These are phyloP conservation scores for Euphrasia confusa DNA, from an alignment of 257 asterid genomes.

Conservation along the genomic window DNA sequence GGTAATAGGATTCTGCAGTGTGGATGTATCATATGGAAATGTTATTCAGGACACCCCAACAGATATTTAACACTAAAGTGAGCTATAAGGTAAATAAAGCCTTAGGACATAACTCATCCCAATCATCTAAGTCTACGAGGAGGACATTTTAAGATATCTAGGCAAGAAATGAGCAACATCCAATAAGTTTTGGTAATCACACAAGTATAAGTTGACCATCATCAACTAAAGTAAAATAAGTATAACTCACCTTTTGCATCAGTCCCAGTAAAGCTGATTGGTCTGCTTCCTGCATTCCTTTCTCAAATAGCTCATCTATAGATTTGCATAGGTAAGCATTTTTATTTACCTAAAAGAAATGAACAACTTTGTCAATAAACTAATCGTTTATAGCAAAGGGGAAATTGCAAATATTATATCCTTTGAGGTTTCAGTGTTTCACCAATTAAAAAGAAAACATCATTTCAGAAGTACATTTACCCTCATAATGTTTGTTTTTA, in stretches of 20 bases:
- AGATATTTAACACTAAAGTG: not conserved
- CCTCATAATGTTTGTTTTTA: not conserved
- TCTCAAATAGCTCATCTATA: conserved; percentile 76
- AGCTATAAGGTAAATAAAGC: not conserved
- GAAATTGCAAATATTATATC: not conserved
- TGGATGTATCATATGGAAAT: not conserved
- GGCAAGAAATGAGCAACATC: not conserved
- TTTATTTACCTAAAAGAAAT: conserved; percentile 59
- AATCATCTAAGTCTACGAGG: not conserved
- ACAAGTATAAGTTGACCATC: conserved; percentile 3
- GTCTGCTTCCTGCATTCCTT: conserved; percentile 53
- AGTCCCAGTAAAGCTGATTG: conserved; percentile 52
- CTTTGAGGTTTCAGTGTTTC: not conserved
- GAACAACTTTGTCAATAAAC: conserved; percentile 23
- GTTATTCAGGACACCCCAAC: conserved; percentile 1
- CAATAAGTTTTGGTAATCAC: conserved; percentile 11
- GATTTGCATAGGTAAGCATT: conserved; percentile 80
- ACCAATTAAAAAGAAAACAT: not conserved
- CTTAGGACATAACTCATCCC: conserved; percentile 7
- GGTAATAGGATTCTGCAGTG: not conserved
- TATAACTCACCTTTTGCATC: conserved; percentile 59
- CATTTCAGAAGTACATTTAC: not conserved
- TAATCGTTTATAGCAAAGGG: conserved; percentile 4
- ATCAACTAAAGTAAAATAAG: conserved; percentile 6
- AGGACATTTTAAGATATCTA: not conserved